Percentiles rank a stretch among this genome's conserved stretches.
Conservation (phyloP, 352 stramenopile species). For the Pythium apleroticum region DNA sequence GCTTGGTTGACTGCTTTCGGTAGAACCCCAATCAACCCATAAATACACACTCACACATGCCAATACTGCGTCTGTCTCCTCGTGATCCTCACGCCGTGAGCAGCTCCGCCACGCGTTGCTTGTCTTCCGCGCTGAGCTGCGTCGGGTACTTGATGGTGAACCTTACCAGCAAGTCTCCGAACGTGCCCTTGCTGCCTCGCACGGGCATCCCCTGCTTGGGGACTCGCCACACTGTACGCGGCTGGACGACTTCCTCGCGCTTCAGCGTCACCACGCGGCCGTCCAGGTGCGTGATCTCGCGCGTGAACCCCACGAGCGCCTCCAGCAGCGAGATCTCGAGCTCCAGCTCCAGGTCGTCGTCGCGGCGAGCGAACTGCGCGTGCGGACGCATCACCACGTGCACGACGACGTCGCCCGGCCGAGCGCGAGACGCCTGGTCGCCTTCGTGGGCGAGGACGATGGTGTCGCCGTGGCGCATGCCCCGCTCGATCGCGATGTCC, state of each 20-base stretch:
- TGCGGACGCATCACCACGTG: constrained; percentile 44
- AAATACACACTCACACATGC: constrained; percentile 4
- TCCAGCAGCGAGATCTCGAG: constrained; percentile 93
- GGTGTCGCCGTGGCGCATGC: constrained; percentile 39
- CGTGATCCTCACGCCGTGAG: constrained; percentile 5
- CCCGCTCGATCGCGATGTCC: constrained; percentile 29
- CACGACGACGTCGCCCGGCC: constrained; percentile 34
- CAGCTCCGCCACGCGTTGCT: constrained; percentile 13
- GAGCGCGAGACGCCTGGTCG: constrained; percentile 24
- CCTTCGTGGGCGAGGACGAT: constrained; percentile 28
- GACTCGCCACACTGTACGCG: constrained; percentile 81
- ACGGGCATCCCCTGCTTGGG: constrained; percentile 91
- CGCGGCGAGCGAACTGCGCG: constrained; percentile 81
- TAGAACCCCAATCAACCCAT: constrained; percentile 3
- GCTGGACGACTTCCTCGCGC: constrained; percentile 77
- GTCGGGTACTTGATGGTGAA: constrained; percentile 93
- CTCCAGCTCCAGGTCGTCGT: constrained; percentile 89
- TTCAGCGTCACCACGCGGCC: constrained; percentile 75
- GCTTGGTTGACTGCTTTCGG: background rate
- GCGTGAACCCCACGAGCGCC: constrained; percentile 89
- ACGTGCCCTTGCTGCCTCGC: constrained; percentile 46
- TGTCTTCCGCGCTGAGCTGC: constrained; percentile 29
- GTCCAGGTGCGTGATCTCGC: constrained; percentile 90
- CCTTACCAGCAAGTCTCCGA: constrained; percentile 88
- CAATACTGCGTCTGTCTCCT: background rate